phyloP scores from a whole-genome alignment of 2,329 filamentous ascomycete genomes.

The Alternaria atra region DNA sequence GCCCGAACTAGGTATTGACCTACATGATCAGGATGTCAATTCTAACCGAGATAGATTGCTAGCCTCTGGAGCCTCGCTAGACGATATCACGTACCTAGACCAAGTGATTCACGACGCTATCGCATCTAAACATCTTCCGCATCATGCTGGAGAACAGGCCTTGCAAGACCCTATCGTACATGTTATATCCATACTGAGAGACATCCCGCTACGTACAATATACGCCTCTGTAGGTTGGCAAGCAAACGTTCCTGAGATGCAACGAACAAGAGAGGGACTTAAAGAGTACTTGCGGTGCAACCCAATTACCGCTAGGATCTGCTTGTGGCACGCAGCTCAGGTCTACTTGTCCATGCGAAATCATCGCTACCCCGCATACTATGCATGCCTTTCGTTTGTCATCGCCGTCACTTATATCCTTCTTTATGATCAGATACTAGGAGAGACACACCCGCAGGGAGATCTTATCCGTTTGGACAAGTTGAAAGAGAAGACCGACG shows the following conservation, averaged over 20 bases:
- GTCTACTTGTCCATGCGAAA: neutral
- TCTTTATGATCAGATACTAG: neutral
- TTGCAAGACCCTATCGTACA: neutral
- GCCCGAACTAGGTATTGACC: neutral
- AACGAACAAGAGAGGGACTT: neutral
- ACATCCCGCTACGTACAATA: neutral
- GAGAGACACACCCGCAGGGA: neutral
- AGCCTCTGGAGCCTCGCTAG: neutral
- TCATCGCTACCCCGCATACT: neutral
- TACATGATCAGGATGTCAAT: neutral
- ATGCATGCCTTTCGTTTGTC: neutral
- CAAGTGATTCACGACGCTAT: neutral
- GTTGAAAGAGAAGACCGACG: neutral
- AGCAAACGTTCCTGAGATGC: neutral
- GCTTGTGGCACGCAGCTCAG: neutral
- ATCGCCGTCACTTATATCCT: neutral
- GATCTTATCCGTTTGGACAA: neutral
- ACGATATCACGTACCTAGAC: neutral
- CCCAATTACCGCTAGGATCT: neutral
- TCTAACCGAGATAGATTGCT: neutral
- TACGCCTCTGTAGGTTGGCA: constrained; percentile 1
- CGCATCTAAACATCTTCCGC: neutral
- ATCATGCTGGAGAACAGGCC: neutral
- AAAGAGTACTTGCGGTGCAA: neutral
- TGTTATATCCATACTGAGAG: neutral